These are phyloP conservation scores for Neoscytalidium dimidiatum DNA, from an alignment of 2,329 filamentous ascomycete species.

Conservation along the genomic window DNA sequence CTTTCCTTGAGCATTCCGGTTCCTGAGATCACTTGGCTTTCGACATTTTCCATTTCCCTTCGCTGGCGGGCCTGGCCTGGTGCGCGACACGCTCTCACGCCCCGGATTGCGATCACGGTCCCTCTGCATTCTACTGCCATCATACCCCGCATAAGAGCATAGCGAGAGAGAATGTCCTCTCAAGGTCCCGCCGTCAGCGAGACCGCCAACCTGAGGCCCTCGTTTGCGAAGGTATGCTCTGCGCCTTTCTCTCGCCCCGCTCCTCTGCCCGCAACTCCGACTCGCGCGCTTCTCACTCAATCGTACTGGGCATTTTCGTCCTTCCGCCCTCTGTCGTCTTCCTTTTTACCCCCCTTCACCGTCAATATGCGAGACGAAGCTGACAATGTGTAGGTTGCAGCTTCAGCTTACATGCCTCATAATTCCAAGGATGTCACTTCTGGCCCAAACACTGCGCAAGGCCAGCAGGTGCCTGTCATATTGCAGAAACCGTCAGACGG, in stretches of 20 bases:
- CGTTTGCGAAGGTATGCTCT: constrained; percentile 72
- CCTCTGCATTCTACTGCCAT: constrained; percentile 16
- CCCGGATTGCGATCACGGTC: constrained; percentile 9
- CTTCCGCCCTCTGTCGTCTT: background rate
- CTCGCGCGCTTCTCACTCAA: background rate
- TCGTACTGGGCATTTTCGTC: background rate
- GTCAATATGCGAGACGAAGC: background rate
- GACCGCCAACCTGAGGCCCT: constrained; percentile 52
- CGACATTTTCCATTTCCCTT: constrained; percentile 21
- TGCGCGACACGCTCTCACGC: constrained; percentile 27
- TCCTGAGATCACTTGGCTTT: constrained; percentile 36
- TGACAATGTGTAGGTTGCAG: constrained; percentile 40
- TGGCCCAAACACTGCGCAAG: constrained; percentile 31
- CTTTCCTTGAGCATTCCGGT: constrained; percentile 55
- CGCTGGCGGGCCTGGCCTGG: background rate
- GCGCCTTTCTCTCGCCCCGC: background rate
- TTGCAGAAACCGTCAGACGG: constrained; percentile 23
- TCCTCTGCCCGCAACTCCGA: background rate
- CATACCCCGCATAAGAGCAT: constrained; percentile 2
- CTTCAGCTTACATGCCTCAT: constrained; percentile 39
- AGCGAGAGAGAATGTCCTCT: constrained; percentile 18
- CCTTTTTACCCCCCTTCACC: background rate
- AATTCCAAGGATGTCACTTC: constrained; percentile 28
- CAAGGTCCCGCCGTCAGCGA: constrained; percentile 18
- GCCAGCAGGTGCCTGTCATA: constrained; percentile 26